Base-by-base conservation (phyloP, 345 rosid genomes). In the Populus alba region DNA sequence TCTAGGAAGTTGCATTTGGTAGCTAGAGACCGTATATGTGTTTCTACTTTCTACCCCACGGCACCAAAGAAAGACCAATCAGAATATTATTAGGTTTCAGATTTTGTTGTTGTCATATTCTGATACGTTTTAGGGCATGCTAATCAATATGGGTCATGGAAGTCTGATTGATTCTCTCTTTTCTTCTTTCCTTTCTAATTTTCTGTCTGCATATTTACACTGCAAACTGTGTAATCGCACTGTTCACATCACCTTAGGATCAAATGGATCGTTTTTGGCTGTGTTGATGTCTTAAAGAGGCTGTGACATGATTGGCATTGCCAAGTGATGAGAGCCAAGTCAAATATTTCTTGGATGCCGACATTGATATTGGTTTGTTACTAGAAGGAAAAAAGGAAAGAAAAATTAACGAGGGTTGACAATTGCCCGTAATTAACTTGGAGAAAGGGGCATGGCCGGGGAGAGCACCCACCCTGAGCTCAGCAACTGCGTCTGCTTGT, bases 401-500 rank as follows among this genome's bases (percentile, higher is more conserved):
- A 78, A 9, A 6, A 39, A 72, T 62, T n/a, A 12, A 65, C 12
- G 15, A 74, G 80, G 49, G 83, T 87, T 85, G 88, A 87, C 90
- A 85, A 81, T 20, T 81, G 79, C 37, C 68, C 73, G 76, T 27
- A 53, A 53, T 53, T 75, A 67, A 71, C 81, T 71, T 73, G 77
- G 65, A 43, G 80, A 55, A 80, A 63, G 75, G 38, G 63, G 51
- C 23, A 45, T 74, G 71, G n/a, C n/a, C n/a, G n/a, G 85, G 75
- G 43, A 41, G 45, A 41, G 45, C 0, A 41, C 72, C 80, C 68
- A 23, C 25, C 68, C 23, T 80, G 81, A 86, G 81, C 77, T 88
- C 88, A 84, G 85, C 88, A 82, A 77, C 85, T 71, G 74, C 83
- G 86, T 77, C 78, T 47, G 61, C 75, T 80, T 66, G 83, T 55